Percentiles rank a stretch among this genome's conserved stretches.
Evolutionary conservation across 345 rosid species (phyloP).

Genomic region (Hevea brasiliensis): DNA sequence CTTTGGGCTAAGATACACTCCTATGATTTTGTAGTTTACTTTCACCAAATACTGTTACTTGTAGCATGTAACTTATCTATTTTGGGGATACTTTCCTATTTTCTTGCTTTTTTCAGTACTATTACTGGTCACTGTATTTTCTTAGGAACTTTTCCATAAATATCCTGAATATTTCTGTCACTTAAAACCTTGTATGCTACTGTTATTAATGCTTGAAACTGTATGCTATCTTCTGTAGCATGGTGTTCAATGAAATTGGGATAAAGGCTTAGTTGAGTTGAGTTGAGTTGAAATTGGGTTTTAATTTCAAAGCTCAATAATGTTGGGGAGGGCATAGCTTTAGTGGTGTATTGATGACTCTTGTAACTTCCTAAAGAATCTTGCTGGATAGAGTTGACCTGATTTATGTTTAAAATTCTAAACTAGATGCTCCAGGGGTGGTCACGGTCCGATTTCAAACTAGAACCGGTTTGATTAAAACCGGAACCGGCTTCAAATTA

Average conservation of each 20-base stretch:
- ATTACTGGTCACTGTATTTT: background rate
- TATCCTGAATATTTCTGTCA: background rate
- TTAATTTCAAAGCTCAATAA: no score
- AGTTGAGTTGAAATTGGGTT: no score
- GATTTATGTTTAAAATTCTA: background rate
- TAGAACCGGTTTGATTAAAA: no score
- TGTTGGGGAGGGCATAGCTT: no score
- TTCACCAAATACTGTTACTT: slow-evolving; percentile 12
- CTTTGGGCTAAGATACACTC: slow-evolving; percentile 71
- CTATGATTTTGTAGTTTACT: slow-evolving; percentile 18
- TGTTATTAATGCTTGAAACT: background rate
- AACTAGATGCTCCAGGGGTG: background rate
- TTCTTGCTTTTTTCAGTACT: slow-evolving; percentile 3
- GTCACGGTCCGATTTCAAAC: no score
- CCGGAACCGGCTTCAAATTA: no score
- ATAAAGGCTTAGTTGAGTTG: no score
- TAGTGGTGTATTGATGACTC: background rate
- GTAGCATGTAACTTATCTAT: background rate
- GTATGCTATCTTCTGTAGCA: no score
- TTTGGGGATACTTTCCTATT: background rate
- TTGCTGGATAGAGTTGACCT: background rate
- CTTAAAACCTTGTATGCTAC: background rate
- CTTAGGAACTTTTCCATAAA: background rate
- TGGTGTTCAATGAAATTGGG: no score
- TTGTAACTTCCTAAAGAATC: background rate